These are phyloP conservation scores for Suillus plorans DNA, from an alignment of 768 basidiomycete genomes.

Conservation along the genomic window DNA sequence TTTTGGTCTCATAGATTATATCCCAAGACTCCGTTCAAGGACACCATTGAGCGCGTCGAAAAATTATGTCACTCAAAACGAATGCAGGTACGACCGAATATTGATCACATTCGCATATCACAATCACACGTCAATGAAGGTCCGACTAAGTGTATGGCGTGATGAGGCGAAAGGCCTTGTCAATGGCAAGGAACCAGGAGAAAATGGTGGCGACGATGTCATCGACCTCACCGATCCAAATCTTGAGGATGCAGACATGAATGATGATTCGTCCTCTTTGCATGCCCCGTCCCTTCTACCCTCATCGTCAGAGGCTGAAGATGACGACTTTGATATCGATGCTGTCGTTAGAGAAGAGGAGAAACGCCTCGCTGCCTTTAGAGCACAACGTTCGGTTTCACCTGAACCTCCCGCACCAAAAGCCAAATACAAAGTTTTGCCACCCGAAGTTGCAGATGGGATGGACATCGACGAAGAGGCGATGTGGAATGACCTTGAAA, in stretches of 20 bases:
- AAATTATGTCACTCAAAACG: constrained; percentile 83
- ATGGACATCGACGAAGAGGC: constrained; percentile 40
- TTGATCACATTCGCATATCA: constrained; percentile 4
- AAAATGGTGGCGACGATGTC: constrained; percentile 22
- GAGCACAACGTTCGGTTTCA: constrained; percentile 11
- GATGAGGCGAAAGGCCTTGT: constrained; percentile 58
- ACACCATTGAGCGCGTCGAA: constrained; percentile 85
- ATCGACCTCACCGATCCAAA: constrained; percentile 32
- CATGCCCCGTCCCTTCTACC: constrained; percentile 40
- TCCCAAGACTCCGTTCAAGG: constrained; percentile 84
- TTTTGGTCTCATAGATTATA: constrained; percentile 95
- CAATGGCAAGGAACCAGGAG: constrained; percentile 31
- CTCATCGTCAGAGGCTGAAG: constrained; percentile 40
- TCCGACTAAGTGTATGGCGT: constrained; percentile 71
- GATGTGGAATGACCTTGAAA: constrained; percentile 32
- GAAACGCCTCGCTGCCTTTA: constrained; percentile 29
- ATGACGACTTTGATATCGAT: constrained; percentile 54
- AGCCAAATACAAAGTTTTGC: constrained; percentile 8
- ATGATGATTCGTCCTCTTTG: constrained; percentile 33
- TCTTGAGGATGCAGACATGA: constrained; percentile 25
- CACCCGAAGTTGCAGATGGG: constrained; percentile 7
- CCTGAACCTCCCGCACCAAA: constrained; percentile 9
- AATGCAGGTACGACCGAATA: constrained; percentile 64
- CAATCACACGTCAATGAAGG: constrained; percentile 38
- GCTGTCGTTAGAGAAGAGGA: constrained; percentile 49